Base-by-base conservation (phyloP, 495 filamentous ascomycete genomes). In the Aspergillus incahuasiensis region DNA sequence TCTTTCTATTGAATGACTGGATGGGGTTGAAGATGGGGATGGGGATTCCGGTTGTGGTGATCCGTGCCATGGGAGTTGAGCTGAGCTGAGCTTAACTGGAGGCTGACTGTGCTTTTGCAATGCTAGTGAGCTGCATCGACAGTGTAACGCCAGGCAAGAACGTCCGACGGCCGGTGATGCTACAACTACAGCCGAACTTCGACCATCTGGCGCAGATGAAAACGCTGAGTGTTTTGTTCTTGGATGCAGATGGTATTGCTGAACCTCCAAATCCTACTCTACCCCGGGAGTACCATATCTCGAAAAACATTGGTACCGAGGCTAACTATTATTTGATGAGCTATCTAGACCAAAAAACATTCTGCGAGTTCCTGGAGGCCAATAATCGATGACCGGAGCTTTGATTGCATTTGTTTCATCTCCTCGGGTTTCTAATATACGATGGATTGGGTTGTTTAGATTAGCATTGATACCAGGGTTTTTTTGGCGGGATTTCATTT, bases 241-340 rank as follows among this genome's bases (percentile, higher is more conserved):
- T 78, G 15, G 73, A 78, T 42, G 66, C 74, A 46, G 52, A 70
- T 40, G 75, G 75, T 78, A 66, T 54, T n/a, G n/a, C n/a, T n/a
- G n/a, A n/a, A n/a, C n/a, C n/a, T n/a, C n/a, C n/a, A n/a, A n/a
- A n/a, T n/a, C n/a, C n/a, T n/a, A n/a, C n/a, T n/a, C n/a, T n/a
- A n/a, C n/a, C n/a, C n/a, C n/a, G n/a, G n/a, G n/a, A n/a, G n/a
- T n/a, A n/a, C n/a, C n/a, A n/a, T n/a, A n/a, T n/a, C n/a, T n/a
- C n/a, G n/a, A n/a, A n/a, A 12, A 20, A 12, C 20, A 1, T n/a
- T 8, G 19, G 18, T 0, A 30, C 53, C 11, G 5, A 51, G 16
- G 38, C 49, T 40, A 30, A 24, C 47, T 32, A n/a, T n/a, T n/a
- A n/a, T n/a, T n/a, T n/a, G n/a, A n/a, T n/a, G n/a, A n/a, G n/a